Evolutionary conservation across 495 filamentous ascomycete species (phyloP).

Genomic region (Thermothielavioides terrestris): DNA sequence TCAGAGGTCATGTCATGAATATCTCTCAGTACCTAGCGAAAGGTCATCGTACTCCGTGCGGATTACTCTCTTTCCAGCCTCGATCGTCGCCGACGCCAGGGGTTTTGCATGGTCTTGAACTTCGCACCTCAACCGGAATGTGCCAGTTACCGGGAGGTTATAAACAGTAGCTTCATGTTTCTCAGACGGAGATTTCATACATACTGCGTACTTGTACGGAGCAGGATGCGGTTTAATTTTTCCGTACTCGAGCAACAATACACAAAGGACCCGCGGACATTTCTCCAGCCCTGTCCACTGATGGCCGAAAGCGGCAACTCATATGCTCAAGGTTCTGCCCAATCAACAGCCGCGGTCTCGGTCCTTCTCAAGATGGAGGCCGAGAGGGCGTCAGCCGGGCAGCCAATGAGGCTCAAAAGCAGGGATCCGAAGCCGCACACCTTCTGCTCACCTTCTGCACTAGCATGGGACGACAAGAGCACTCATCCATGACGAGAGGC

Average conservation of each 20-base stretch:
- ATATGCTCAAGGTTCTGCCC: constrained; percentile 17
- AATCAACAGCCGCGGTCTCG: constrained; percentile 18
- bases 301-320: constrained; percentile 14
- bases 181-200: constrained; percentile 2
- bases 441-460: constrained; percentile 29
- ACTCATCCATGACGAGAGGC: constrained; percentile 22
- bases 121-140: too few relatives aligned
- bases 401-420: constrained; percentile 31
- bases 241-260: constrained; percentile 1
- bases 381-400: constrained; percentile 21
- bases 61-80: too few relatives aligned
- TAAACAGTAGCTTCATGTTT: too few relatives aligned
- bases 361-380: constrained; percentile 22
- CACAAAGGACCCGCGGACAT: not conserved
- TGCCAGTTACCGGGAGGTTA: too few relatives aligned
- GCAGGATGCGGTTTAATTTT: too few relatives aligned
- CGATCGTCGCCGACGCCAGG: too few relatives aligned
- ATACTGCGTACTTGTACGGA: not conserved
- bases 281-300: not conserved
- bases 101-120: too few relatives aligned
- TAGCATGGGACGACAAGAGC: constrained; percentile 19
- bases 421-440: constrained; percentile 28
- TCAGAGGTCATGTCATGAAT: too few relatives aligned
- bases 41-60: too few relatives aligned
- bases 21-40: too few relatives aligned